Evolutionary conservation across 2,329 filamentous ascomycete species (phyloP), one percentile per base, ranked within the genome.

Genomic region (Clathrospora elynae): DNA sequence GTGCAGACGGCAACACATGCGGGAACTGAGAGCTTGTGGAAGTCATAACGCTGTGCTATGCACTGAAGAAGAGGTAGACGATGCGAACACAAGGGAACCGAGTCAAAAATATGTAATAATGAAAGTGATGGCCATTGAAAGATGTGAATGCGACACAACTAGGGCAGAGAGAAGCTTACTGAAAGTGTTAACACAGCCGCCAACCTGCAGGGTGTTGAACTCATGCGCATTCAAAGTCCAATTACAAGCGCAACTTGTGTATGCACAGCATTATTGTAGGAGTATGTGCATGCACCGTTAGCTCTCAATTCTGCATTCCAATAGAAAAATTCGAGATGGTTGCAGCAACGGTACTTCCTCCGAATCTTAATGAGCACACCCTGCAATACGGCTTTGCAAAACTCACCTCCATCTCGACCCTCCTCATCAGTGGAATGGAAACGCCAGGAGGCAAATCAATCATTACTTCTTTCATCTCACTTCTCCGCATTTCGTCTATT

Each of bases 401-500:
- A n/a, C n/a, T n/a, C n/a, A n/a, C n/a, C n/a, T n/a, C n/a, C n/a
- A n/a, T n/a, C n/a, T n/a, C n/a, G n/a, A n/a, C n/a, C n/a, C n/a
- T n/a, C 16, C 19, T 5, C 34, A 25, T 22, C 30, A 29, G 35
- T 28, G 38, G 6, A 18, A 35, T 12, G 12, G 25, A 17, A 12
- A 23, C 22, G 32, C 31, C 35, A 41, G 35, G 38, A 35, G 34
- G 39, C 42, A 42, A 46, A 35, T 20, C 42, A 26, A 24, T 35
- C n/a, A n/a, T 48, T 56, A 51, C 46, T 40, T 53, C 42, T 43
- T 46, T 30, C 22, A 50, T 53, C 58, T 58, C 47, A 46, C 57
- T 64, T 67, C 64, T 68, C 64, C 64, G 63, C 64, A 68, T 61
- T 67, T 62, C 46, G 55, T 58, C 48, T 54, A 61, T 53, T 46